Base-by-base conservation (phyloP, 768 basidiomycete species). In the Dendrothele bispora region DNA sequence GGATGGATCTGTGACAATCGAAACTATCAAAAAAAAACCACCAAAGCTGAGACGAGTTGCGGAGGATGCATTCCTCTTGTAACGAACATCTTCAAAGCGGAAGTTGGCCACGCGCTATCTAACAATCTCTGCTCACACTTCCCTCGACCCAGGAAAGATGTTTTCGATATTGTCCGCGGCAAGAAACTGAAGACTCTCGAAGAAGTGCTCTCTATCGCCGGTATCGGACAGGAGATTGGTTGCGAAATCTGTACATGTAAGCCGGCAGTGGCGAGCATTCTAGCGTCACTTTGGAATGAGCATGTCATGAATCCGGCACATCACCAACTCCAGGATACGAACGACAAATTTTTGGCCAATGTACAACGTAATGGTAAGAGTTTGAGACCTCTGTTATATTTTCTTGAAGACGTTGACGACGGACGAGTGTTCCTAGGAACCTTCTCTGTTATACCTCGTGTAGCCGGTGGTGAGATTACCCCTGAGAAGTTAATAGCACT, bases 181-280 rank as follows among this genome's bases (percentile, higher is more conserved):
- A 85, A 84, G 61, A 72, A 78, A 49, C 68, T 87, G 26, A 71
- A 62, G 42, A 79, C 74, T n/a, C 82, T 83, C 49, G 49, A 61
- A 1, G 75, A 77, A 24, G 70, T 88, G 32, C 79, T 86, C 74
- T 55, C 58, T 7, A 65, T 66, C 6, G 68, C 64, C 3, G 84
- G 84, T 17, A 65, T 70, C 18, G 70, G 71, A 30, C 64, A 69
- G 27, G 65, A 74, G 0, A 54, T 83, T 5, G 88, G 88, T 2
- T 90, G 88, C 54, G 88, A 88, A 63, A 62, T 83, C 20, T 90
- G 88, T 67, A 86, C n/a, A n/a, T n/a, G n/a, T n/a, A n/a, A 83
- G 55, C 88, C 87, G 4, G 78, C 76, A 5, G 70, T 88, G 26
- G 86, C 76, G 22, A 75, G 77, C 49, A 74, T 76, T 30, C 57